These are phyloP conservation scores for Ascochyta viciae-villosae DNA, from an alignment of 2,329 filamentous ascomycete species.

Conservation along the genomic window DNA sequence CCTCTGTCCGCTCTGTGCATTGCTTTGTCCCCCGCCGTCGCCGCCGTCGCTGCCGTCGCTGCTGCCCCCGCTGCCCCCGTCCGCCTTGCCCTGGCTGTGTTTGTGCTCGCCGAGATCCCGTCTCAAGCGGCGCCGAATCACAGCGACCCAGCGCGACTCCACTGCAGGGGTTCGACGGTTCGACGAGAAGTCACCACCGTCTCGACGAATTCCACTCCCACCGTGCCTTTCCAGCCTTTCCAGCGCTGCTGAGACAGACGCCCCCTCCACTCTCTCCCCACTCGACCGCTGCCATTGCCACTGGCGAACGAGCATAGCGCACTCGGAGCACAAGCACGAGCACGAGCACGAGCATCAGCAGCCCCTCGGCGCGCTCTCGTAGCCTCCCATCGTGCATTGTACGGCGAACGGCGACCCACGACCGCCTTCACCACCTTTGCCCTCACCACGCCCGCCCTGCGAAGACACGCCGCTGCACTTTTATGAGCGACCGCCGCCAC, in stretches of 20 bases:
- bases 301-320: slow-evolving; percentile 4
- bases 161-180: slow-evolving; percentile 34
- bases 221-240: slow-evolving; percentile 4
- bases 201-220: slow-evolving; percentile 16
- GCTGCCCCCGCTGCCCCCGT: too few species aligned
- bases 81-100: too few species aligned
- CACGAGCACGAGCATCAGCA: slow-evolving; percentile 10
- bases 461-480: slow-evolving; percentile 8
- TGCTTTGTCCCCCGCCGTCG: slow-evolving; percentile 1
- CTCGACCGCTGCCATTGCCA: slow-evolving; percentile 9
- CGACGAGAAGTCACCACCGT: slow-evolving; percentile 17
- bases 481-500: slow-evolving; percentile 39
- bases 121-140: slow-evolving; percentile 22
- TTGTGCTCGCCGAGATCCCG: slow-evolving; percentile 8
- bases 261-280: slow-evolving; percentile 1
- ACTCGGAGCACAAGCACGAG: slow-evolving; percentile 5
- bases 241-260: slow-evolving; percentile 10
- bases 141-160: slow-evolving; percentile 25
- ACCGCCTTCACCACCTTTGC: too few species aligned
- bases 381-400: not conserved
- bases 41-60: not conserved
- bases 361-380: slow-evolving; percentile 22
- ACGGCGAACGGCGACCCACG: too few species aligned
- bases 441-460: slow-evolving; percentile 16
- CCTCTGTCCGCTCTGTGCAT: not conserved